A percentile compares a stretch with the other conserved stretches of the same genome.
phyloP scores from a whole-genome alignment of 2,329 filamentous ascomycete genomes.

The Periconia sp. region DNA sequence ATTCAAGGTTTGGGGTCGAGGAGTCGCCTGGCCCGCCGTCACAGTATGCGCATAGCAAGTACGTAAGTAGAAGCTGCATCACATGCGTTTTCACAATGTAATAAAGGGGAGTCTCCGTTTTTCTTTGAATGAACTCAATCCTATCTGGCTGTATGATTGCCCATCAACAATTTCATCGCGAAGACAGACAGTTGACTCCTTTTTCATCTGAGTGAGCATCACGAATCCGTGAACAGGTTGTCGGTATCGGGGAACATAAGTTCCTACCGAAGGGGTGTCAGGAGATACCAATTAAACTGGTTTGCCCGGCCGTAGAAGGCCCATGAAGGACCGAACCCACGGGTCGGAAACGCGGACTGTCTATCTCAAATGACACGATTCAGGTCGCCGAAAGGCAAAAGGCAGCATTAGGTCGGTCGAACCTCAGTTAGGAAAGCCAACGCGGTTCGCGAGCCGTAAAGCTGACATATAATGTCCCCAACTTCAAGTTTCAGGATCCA shows the following conservation, averaged over 20 bases:
- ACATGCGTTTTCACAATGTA: too few relatives aligned
- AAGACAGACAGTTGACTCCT: too few relatives aligned
- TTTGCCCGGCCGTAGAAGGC: too few relatives aligned
- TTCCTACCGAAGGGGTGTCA: background rate
- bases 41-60: background rate
- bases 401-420: background rate
- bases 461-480: background rate
- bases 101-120: too few relatives aligned
- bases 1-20: conserved; percentile 2
- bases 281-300: background rate
- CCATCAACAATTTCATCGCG: too few relatives aligned
- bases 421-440: background rate
- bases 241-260: background rate
- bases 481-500: background rate
- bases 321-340: background rate
- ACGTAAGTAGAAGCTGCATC: background rate
- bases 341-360: background rate
- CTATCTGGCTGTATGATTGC: too few relatives aligned
- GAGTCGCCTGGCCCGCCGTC: background rate
- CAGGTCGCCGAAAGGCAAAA: background rate
- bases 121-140: too few relatives aligned
- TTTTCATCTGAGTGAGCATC: too few relatives aligned
- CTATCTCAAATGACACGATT: background rate
- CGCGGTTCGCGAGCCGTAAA: background rate
- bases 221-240: background rate